phyloP scores from a whole-genome alignment of 345 rosid species.

The Capsella bursapastoris region DNA sequence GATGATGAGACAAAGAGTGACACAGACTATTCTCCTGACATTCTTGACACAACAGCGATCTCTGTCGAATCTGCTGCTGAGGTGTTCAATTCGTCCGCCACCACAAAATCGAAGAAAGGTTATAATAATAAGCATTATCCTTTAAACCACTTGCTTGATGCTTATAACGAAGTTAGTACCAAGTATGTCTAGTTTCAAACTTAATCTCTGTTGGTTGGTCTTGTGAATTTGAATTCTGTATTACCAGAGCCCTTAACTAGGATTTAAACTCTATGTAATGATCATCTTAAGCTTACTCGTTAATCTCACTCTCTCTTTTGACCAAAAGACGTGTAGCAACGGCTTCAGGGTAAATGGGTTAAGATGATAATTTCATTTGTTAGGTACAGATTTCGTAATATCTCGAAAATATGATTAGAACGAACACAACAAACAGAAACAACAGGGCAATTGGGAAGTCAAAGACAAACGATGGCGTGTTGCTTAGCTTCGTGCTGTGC shows the following conservation, averaged over 20 bases:
- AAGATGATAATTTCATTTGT: neutral
- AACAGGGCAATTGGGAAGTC: slow-evolving; percentile 9
- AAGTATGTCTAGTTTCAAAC: neutral
- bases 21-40: neutral
- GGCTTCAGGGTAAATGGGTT: neutral
- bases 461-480: slow-evolving; percentile 57
- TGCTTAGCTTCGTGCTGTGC: slow-evolving; percentile 79
- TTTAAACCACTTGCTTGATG: too few species aligned
- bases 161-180: too few species aligned
- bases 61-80: neutral
- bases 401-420: neutral
- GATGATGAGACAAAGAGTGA: neutral
- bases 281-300: too few species aligned
- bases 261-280: too few species aligned
- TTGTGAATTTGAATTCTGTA: too few species aligned
- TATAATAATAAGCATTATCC: too few species aligned
- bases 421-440: neutral
- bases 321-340: too few species aligned
- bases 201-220: too few species aligned
- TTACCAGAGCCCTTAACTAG: too few species aligned
- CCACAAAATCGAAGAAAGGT: too few species aligned
- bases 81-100: neutral
- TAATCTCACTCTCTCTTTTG: too few species aligned
- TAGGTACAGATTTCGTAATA: neutral
- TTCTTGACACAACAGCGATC: neutral